These are phyloP conservation scores for Cyclostephanos tholiformis DNA, from an alignment of 108 stramenopile species.

Conservation along the genomic window DNA sequence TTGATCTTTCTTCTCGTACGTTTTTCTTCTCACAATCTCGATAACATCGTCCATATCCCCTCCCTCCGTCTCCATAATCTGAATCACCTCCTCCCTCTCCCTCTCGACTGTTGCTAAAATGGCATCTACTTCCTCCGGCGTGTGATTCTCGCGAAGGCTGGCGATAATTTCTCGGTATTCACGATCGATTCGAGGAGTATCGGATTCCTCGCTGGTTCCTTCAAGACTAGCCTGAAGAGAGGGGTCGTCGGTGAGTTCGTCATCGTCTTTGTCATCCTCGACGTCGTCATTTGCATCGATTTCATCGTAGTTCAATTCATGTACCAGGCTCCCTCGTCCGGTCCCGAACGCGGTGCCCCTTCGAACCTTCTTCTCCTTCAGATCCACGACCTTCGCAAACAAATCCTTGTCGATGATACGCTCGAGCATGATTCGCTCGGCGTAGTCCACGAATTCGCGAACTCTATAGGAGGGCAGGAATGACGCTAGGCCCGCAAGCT, in stretches of 20 bases:
- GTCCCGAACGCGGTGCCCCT: slow-evolving; percentile 28
- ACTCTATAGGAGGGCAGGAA: slow-evolving; percentile 75
- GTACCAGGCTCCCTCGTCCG: slow-evolving; percentile 26
- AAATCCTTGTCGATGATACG: slow-evolving; percentile 65
- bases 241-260: slow-evolving; percentile 39
- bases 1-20: slow-evolving; percentile 64
- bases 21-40: slow-evolving; percentile 58
- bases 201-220: slow-evolving; percentile 44
- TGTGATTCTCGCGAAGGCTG: slow-evolving; percentile 60
- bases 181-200: slow-evolving; percentile 50
- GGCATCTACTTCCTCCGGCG: slow-evolving; percentile 74
- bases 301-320: slow-evolving; percentile 17
- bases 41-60: slow-evolving; percentile 78
- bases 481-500: slow-evolving; percentile 77
- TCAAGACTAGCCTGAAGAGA: slow-evolving; percentile 17
- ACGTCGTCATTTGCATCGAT: slow-evolving; percentile 28
- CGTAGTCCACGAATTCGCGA: slow-evolving; percentile 70
- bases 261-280: slow-evolving; percentile 35
- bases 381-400: slow-evolving; percentile 68
- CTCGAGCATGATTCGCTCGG: slow-evolving; percentile 76
- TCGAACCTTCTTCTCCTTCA: slow-evolving; percentile 40
- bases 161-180: slow-evolving; percentile 59
- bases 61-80: slow-evolving; percentile 77
- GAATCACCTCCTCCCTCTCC: slow-evolving; percentile 72
- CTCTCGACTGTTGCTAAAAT: slow-evolving; percentile 70